These are phyloP conservation scores for Gossypium trilobum DNA, from an alignment of 441 rosid species.

Conservation along the genomic window DNA sequence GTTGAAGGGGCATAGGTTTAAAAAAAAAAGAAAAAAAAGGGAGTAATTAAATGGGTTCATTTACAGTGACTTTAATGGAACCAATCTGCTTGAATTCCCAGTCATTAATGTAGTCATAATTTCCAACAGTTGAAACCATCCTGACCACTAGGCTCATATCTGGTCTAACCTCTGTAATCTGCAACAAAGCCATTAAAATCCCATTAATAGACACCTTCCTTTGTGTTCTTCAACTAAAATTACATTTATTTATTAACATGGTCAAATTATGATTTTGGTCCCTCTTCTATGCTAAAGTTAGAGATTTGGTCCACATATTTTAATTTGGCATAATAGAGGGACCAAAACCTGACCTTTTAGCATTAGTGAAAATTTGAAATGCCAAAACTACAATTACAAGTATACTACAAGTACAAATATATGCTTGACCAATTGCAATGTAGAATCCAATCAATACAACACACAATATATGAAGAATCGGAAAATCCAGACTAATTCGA, in stretches of 20 bases:
- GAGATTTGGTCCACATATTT: neutral
- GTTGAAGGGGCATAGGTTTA: no score
- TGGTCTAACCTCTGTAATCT: slow-evolving; percentile 51
- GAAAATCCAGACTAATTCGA: no score
- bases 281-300: neutral
- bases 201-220: neutral
- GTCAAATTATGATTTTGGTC: neutral
- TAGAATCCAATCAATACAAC: no score
- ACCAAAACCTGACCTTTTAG: neutral
- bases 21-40: no score
- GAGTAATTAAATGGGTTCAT: neutral
- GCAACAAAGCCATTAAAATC: slow-evolving; percentile 1
- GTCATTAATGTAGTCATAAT: slow-evolving; percentile 53
- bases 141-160: slow-evolving; percentile 48
- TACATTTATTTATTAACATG: neutral
- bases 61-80: slow-evolving; percentile 33
- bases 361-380: neutral
- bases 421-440: no score
- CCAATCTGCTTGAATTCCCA: slow-evolving; percentile 72
- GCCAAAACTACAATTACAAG: neutral
- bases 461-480: no score
- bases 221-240: no score
- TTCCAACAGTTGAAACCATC: slow-evolving; percentile 42
- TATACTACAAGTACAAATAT: no score
- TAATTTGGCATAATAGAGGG: neutral